phyloP scores from a whole-genome alignment of 2,329 filamentous ascomycete genomes.

The Dichotomopilus funicola region DNA sequence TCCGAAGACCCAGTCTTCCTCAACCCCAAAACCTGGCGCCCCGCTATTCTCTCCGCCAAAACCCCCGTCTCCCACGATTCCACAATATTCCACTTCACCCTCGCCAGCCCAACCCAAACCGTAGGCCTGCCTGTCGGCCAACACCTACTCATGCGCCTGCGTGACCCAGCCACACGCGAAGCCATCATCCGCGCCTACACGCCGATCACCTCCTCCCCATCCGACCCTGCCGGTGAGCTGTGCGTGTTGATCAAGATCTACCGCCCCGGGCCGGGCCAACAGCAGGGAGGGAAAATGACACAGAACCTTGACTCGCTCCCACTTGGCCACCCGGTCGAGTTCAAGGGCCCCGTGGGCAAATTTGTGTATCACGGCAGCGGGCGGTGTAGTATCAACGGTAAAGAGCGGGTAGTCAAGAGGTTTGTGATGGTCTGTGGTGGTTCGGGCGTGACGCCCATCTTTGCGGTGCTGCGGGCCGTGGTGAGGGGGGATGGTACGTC shows the following conservation, averaged over 20 bases:
- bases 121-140: constrained; percentile 79
- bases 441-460: constrained; percentile 88
- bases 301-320: constrained; percentile 67
- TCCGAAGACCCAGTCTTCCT: constrained; percentile 52
- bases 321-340: constrained; percentile 66
- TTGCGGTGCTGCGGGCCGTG: constrained; percentile 71
- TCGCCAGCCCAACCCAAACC: constrained; percentile 62
- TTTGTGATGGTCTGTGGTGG: constrained; percentile 87
- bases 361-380: constrained; percentile 73
- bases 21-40: constrained; percentile 65
- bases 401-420: constrained; percentile 49
- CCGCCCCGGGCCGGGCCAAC: constrained; percentile 11
- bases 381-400: constrained; percentile 52
- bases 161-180: constrained; percentile 63
- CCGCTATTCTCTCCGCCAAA: constrained; percentile 62
- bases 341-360: constrained; percentile 83
- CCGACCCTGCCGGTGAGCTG: constrained; percentile 46
- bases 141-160: constrained; percentile 77
- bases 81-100: constrained; percentile 71
- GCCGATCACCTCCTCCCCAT: constrained; percentile 58
- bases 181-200: constrained; percentile 82
- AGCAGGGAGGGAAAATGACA: constrained; percentile 66
- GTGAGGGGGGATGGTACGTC: constrained; percentile 34
- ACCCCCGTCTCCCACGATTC: constrained; percentile 69
- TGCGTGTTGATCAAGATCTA: constrained; percentile 82